These are phyloP conservation scores for Draba incana DNA, from an alignment of 345 rosid species.

Conservation along the genomic window DNA sequence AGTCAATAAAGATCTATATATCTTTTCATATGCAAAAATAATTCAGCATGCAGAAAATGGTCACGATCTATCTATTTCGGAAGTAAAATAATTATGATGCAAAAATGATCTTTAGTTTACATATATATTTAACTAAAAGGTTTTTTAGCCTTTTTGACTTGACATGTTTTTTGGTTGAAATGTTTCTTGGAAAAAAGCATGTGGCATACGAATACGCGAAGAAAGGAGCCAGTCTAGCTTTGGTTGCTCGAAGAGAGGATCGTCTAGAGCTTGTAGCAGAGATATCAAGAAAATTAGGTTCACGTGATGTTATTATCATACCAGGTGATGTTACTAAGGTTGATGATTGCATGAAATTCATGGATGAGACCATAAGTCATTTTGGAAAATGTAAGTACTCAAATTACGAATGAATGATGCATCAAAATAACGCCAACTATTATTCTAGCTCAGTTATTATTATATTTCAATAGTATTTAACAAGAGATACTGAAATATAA, in stretches of 20 bases:
- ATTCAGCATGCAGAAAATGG: too few relatives aligned
- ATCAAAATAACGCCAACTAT: too few relatives aligned
- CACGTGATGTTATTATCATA: slow-evolving; percentile 30
- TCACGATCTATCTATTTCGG: too few relatives aligned
- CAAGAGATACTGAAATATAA: too few relatives aligned
- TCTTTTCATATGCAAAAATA: too few relatives aligned
- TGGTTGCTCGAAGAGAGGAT: slow-evolving; percentile 33
- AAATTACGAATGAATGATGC: too few relatives aligned
- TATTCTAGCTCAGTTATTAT: not conserved
- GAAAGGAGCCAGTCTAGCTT: slow-evolving; percentile 33
- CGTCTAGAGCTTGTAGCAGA: slow-evolving; percentile 17
- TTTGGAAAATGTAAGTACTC: slow-evolving; percentile 26
- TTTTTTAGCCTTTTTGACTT: not conserved
- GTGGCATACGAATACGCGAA: slow-evolving; percentile 16
- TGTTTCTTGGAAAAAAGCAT: not conserved
- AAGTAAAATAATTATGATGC: too few relatives aligned
- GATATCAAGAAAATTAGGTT: slow-evolving; percentile 22
- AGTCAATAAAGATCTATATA: too few relatives aligned
- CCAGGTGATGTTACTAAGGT: slow-evolving; percentile 29
- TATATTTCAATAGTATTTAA: too few relatives aligned
- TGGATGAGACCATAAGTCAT: slow-evolving; percentile 23
- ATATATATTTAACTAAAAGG: too few relatives aligned
- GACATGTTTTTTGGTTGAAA: not conserved
- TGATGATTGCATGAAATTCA: slow-evolving; percentile 33
- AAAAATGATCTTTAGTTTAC: too few relatives aligned